These are phyloP conservation scores for Globisporangium alternatum DNA, from an alignment of 352 stramenopile species.

Conservation along the genomic window DNA sequence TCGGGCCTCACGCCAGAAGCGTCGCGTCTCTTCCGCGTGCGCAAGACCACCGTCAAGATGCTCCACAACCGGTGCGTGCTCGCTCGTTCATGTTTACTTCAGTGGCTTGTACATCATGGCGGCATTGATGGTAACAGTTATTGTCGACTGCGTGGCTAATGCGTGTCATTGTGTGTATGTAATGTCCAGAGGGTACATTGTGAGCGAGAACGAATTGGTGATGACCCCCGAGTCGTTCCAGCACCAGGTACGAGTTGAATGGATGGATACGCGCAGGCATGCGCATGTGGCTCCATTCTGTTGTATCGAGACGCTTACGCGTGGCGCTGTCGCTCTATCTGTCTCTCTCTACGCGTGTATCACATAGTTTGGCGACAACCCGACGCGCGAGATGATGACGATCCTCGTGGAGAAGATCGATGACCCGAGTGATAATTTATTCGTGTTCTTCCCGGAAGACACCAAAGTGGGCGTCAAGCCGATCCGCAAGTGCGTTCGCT, in stretches of 20 bases:
- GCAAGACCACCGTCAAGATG: constrained; percentile 96
- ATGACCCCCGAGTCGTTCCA: constrained; percentile 95
- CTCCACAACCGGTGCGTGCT: constrained; percentile 82
- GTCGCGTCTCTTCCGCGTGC: constrained; percentile 91
- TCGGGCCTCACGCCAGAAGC: constrained; percentile 78
- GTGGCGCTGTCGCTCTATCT: background rate
- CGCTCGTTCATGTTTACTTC: background rate
- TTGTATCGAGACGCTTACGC: background rate
- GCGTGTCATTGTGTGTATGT: background rate
- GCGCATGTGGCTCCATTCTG: background rate
- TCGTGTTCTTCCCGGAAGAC: constrained; percentile 99
- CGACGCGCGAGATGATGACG: constrained; percentile 94
- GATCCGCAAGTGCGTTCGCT: constrained; percentile 86
- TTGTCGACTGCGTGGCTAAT: background rate
- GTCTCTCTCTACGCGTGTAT: background rate
- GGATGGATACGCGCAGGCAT: background rate
- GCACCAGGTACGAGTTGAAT: constrained; percentile 45
- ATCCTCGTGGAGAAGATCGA: constrained; percentile 94
- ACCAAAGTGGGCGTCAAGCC: constrained; percentile 98
- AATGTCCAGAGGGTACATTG: constrained; percentile 93
- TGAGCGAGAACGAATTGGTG: constrained; percentile 95
- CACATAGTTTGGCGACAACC: constrained; percentile 88
- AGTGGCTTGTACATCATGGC: background rate
- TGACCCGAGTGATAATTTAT: constrained; percentile 94
- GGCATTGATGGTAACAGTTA: too few relatives aligned